Percentiles rank a stretch among this genome's conserved stretches.
These are phyloP conservation scores for Athelia sp. DNA, from an alignment of 1,284 basidiomycete species.

Conservation along the genomic window DNA sequence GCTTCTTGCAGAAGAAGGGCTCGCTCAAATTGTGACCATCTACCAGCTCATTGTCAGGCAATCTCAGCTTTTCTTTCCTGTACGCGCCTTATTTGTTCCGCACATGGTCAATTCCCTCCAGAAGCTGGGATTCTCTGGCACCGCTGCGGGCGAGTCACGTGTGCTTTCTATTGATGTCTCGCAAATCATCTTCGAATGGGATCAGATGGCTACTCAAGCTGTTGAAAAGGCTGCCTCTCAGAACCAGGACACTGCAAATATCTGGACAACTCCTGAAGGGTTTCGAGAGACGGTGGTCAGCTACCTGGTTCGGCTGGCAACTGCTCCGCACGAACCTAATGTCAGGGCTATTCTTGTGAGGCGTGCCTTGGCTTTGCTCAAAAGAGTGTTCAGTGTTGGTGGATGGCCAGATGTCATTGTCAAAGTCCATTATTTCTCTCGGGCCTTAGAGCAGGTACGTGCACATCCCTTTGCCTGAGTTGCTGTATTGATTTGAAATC, in stretches of 20 bases:
- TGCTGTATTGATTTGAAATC: slow-evolving; percentile 9
- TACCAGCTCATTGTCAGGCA: slow-evolving; percentile 94
- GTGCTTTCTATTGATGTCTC: slow-evolving; percentile 79
- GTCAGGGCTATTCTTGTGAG: slow-evolving; percentile 63
- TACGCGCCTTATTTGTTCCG: slow-evolving; percentile 92
- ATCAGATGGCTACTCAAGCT: slow-evolving; percentile 54
- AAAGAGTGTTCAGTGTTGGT: slow-evolving; percentile 74
- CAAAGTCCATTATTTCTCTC: slow-evolving; percentile 85
- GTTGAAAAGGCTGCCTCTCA: slow-evolving; percentile 15
- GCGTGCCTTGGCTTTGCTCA: slow-evolving; percentile 78
- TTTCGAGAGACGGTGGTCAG: slow-evolving; percentile 90
- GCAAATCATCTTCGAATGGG: slow-evolving; percentile 88
- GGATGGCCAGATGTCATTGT: slow-evolving; percentile 95
- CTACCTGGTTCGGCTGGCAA: slow-evolving; percentile 86
- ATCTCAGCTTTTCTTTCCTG: slow-evolving; percentile 89
- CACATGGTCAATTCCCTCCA: slow-evolving; percentile 90
- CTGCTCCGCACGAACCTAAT: slow-evolving; percentile 69
- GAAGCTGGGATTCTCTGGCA: slow-evolving; percentile 79
- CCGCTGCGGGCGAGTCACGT: slow-evolving; percentile 79
- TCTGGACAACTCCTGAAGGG: slow-evolving; percentile 74
- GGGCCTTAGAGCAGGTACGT: slow-evolving; percentile 76
- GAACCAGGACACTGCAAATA: slow-evolving; percentile 7
- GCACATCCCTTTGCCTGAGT: not conserved
- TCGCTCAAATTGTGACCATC: slow-evolving; percentile 83
- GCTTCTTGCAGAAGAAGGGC: slow-evolving; percentile 85